Evolutionary conservation across 2,329 filamentous ascomycete species (phyloP), one percentile per base, ranked within the genome.

Genomic region (Phyllosticta capitalensis): DNA sequence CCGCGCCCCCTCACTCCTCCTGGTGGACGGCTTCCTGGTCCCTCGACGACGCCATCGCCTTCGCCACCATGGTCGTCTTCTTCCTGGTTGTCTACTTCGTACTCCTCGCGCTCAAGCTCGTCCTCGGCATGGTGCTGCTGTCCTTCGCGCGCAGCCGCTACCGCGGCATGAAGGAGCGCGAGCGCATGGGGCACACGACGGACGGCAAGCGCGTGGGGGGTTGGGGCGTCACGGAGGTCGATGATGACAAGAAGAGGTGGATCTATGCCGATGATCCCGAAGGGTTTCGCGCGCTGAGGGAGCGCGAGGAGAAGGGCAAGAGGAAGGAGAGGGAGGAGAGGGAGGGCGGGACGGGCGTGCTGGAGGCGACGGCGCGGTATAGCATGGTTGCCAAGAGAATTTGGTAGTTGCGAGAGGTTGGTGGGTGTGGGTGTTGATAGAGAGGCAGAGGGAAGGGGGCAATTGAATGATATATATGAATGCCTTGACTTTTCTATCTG

Each of bases 331-430:
- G 79, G 22, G 33, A 58, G 51, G 60, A 57, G 54, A 45, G 26
- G 52, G 49, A 56, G 26, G 57, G 67, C 60, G 65, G 68, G 62
- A 71, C 73, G 59, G 81, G 83, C 56, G 84, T 83, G 70, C 83
- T 84, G 73, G 88, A 80, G 68, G 84, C 76, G 70, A 90, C 85
- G 63, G 84, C 80, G 66, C 81, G 94, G 67, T 99, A 96, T 76
- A 90, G 91, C 70, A 96, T 97, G 94, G 87, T 91, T 66, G 90
- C 90, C 0, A 97, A 96, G 80, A 82, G 94, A 70, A 99, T 99
- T 67, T 99, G 94, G 94, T 97, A 75, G 50, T 26, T n/a, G n/a
- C n/a, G n/a, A n/a, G n/a, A n/a, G n/a, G n/a, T n/a, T n/a, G n/a
- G n/a, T n/a, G n/a, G n/a, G n/a, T n/a, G n/a, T n/a, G n/a, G n/a